phyloP scores from a whole-genome alignment of 192 early-diverging fungal species.

The Coemansia guatemalensis region DNA sequence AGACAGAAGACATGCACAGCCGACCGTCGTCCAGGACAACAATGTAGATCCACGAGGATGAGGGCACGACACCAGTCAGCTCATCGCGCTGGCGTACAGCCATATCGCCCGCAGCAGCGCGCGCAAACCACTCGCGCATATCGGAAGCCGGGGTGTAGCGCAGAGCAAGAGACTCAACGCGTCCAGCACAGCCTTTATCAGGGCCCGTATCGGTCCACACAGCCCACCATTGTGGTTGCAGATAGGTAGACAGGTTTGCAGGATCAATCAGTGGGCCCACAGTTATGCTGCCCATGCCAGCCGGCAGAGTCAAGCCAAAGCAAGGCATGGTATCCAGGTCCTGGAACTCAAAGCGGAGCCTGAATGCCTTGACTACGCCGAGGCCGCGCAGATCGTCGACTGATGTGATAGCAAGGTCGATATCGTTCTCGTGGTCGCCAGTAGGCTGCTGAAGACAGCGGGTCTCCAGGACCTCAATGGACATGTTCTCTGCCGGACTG shows the following conservation, averaged over 20 bases:
- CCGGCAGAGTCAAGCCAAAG: slow-evolving; percentile 26
- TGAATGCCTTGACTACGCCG: slow-evolving; percentile 23
- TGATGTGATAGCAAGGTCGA: background rate
- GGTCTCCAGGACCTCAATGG: background rate
- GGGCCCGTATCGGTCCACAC: slow-evolving; percentile 14
- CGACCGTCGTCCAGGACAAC: slow-evolving; percentile 21
- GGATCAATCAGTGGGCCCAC: slow-evolving; percentile 25
- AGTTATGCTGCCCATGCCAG: slow-evolving; percentile 19
- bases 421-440: too few species aligned
- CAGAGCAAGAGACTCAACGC: slow-evolving; percentile 1
- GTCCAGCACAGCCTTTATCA: background rate
- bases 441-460: background rate
- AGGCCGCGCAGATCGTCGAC: slow-evolving; percentile 7
- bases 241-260: slow-evolving; percentile 32
- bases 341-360: slow-evolving; percentile 39
- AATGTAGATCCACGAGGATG: slow-evolving; percentile 26
- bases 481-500: background rate
- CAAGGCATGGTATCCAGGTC: slow-evolving; percentile 39
- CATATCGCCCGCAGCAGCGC: background rate
- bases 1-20: slow-evolving; percentile 19
- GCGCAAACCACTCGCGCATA: slow-evolving; percentile 19
- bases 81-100: background rate
- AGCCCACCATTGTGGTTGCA: slow-evolving; percentile 47
- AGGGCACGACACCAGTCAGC: slow-evolving; percentile 14
- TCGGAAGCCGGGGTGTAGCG: slow-evolving; percentile 9